These are phyloP conservation scores for Pseudogymnoascus sp. DNA, from an alignment of 2,329 filamentous ascomycete genomes.

Conservation along the genomic window DNA sequence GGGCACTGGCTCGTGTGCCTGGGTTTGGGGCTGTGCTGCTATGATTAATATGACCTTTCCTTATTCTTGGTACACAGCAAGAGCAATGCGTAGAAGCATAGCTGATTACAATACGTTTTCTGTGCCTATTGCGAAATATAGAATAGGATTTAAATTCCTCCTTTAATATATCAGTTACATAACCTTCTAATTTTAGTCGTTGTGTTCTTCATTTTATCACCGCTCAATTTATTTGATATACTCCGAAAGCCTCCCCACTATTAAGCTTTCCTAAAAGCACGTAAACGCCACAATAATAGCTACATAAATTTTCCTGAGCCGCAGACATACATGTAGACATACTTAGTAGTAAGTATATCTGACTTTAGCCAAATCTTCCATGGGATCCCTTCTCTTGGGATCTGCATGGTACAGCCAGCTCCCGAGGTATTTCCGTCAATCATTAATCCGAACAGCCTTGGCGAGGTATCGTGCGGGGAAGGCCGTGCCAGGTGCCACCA, in stretches of 20 bases:
- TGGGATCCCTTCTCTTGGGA: not conserved
- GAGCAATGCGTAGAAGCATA: not conserved
- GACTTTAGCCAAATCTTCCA: not conserved
- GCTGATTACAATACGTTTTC: not conserved
- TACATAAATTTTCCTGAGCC: not conserved
- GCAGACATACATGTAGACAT: not conserved
- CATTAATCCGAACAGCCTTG: not conserved
- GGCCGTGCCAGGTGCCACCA: not conserved
- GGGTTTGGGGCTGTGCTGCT: not conserved
- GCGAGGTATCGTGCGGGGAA: not conserved
- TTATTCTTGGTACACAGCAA: not conserved
- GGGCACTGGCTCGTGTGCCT: not conserved
- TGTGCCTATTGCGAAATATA: not conserved
- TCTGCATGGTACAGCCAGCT: not conserved
- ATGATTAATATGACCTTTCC: not conserved
- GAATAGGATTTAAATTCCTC: not conserved
- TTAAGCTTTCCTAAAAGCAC: not conserved
- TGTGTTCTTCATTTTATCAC: not conserved
- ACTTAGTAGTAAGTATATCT: not conserved
- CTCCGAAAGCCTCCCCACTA: not conserved
- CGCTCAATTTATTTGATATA: not conserved
- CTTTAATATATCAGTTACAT: not conserved
- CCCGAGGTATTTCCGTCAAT: slow-evolving; percentile 2
- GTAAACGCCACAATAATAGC: not conserved
- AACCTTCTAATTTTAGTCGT: not conserved